phyloP scores from a whole-genome alignment of 2,329 filamentous ascomycete species.

The Colletotrichum aenigma region DNA sequence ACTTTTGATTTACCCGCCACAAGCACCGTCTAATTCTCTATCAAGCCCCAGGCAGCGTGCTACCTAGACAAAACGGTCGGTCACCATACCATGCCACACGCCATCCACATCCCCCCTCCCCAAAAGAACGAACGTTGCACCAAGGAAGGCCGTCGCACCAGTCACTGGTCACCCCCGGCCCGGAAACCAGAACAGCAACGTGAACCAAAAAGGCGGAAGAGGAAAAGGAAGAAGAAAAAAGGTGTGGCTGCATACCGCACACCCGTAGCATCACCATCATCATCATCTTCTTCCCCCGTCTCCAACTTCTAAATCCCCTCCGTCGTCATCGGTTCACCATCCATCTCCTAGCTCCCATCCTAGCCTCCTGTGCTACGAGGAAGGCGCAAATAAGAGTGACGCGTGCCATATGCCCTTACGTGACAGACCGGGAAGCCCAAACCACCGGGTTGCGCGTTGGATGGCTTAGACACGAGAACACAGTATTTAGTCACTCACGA shows the following conservation, averaged over 20 bases:
- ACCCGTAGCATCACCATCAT: background rate
- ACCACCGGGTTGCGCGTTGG: background rate
- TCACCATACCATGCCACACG: background rate
- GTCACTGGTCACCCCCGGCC: background rate
- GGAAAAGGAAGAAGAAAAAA: background rate
- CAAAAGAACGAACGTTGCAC: background rate
- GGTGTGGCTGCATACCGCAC: constrained; percentile 12
- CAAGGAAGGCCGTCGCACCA: background rate
- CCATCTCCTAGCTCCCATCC: background rate
- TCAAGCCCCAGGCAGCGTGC: background rate
- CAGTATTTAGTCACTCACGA: fast-evolving
- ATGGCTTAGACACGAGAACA: background rate
- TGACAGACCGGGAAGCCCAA: background rate
- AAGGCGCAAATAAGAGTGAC: background rate
- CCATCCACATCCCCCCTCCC: background rate
- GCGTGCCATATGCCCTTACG: background rate
- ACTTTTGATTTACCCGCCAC: background rate
- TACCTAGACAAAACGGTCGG: background rate
- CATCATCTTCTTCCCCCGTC: background rate
- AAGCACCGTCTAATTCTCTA: background rate
- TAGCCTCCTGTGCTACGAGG: background rate
- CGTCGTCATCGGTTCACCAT: background rate
- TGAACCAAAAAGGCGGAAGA: background rate
- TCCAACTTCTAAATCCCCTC: background rate
- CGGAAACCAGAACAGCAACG: background rate